Percentiles rank a stretch among this genome's conserved stretches.
phyloP scores from a whole-genome alignment of 2,329 filamentous ascomycete species.

The Boeremia exigua region DNA sequence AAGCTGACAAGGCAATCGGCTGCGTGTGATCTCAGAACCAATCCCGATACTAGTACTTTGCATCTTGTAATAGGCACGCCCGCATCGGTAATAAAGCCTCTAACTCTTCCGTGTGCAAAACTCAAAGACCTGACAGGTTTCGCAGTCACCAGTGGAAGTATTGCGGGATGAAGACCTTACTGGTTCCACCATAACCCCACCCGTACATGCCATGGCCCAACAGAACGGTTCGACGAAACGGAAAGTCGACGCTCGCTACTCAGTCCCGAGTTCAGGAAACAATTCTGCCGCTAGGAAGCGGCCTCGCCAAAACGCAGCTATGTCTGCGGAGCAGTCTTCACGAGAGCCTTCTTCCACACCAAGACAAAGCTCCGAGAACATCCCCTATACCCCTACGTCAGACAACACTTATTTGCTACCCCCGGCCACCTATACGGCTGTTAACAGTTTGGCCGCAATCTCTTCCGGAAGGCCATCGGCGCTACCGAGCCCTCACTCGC shows the following conservation, averaged over 20 bases:
- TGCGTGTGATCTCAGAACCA: background rate
- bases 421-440: background rate
- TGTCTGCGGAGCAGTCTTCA: background rate
- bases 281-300: background rate
- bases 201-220: background rate
- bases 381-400: background rate
- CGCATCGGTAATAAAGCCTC: background rate
- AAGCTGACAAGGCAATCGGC: background rate
- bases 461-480: background rate
- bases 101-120: background rate
- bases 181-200: background rate
- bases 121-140: background rate
- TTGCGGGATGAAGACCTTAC: background rate
- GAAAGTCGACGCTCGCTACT: background rate
- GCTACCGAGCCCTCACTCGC: background rate
- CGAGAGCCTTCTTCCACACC: background rate
- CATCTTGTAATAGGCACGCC: background rate
- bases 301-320: background rate
- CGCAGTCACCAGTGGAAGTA: background rate
- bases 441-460: background rate
- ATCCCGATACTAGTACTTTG: background rate
- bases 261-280: background rate
- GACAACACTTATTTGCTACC: too few species aligned
- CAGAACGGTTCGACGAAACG: background rate
- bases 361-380: background rate